These are phyloP conservation scores for Salvia hispanica DNA, from an alignment of 257 asterid genomes.

Conservation along the genomic window DNA sequence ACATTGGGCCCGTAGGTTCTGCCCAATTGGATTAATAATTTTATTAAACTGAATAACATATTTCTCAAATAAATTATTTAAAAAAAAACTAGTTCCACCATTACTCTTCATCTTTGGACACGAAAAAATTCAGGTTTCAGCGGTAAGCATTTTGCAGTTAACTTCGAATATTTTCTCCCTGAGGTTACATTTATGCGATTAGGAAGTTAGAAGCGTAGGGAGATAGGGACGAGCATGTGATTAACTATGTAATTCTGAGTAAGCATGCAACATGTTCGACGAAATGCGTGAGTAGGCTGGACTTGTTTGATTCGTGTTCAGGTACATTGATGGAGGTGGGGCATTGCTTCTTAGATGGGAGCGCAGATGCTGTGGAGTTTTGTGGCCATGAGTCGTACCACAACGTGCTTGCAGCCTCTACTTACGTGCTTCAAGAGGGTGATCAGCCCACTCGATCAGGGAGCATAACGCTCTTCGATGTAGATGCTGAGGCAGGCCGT, in stretches of 20 bases:
- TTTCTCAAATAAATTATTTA: neutral
- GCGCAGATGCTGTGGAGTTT: conserved; percentile 92
- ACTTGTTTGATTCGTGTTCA: conserved; percentile 23
- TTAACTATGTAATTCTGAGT: no score
- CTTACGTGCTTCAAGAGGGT: conserved; percentile 90
- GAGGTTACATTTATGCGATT: neutral
- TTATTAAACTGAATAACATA: no score
- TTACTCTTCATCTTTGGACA: neutral
- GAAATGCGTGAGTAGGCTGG: conserved; percentile 32
- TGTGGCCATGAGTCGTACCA: conserved; percentile 69
- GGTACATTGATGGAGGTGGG: conserved; percentile 66
- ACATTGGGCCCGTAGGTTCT: no score
- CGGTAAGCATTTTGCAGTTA: conserved; percentile 19
- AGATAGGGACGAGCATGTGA: neutral
- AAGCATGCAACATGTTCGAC: conserved; percentile 30
- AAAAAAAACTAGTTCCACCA: neutral
- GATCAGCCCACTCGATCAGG: conserved; percentile 77
- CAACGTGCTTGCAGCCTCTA: conserved; percentile 82
- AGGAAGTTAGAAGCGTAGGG: neutral
- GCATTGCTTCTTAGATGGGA: conserved; percentile 68
- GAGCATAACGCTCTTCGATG: conserved; percentile 69
- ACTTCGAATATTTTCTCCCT: neutral
- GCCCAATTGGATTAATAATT: no score
- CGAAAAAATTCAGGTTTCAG: neutral
- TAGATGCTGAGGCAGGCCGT: conserved; percentile 53